Evolutionary conservation across 2,329 filamentous ascomycete species (phyloP), one percentile per base, ranked within the genome.

Genomic region (Hypoxylon rubiginosum): DNA sequence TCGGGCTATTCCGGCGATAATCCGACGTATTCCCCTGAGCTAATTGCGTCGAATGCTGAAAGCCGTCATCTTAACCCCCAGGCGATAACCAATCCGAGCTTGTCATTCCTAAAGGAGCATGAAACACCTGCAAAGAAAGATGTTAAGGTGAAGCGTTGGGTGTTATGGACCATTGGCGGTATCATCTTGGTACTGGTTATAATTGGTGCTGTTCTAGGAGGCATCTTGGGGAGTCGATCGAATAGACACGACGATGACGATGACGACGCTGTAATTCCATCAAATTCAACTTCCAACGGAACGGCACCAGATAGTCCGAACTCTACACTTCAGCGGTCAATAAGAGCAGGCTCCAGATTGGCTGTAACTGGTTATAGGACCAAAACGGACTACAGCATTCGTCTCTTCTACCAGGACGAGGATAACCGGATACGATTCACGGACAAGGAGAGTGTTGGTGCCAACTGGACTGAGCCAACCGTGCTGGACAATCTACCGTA

Each of bases 401-500:
- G 71, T 21, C 59, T 73, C 28, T 73, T 73, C 62, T 73, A 66
- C 21, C 72, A 73, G 30, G 71, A 67, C 8, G 28, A 55, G 10
- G 62, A 72, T 30, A 34, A 69, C n/a, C 59, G 64, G 15, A 24
- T 74, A 36, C 68, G 70, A 34, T 74, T 72, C 19, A 46, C 60
- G 21, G 65, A 70, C 34, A 73, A 70, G 56, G 69, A 68, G 34
- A 70, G 51, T 19, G 24, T 43, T 4, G 41, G 45, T 32, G 46
- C 50, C 10, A 68, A 67, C 21, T 74, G 72, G 71, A 69, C 69
- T 10, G 50, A 66, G 9, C 58, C 68, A 17, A 68, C 62, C 1
- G 46, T 64, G 9, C 46, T 74, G 24, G 70, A 73, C 19, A 69
- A 43, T 3, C 63, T 74, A 10, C 59, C 60, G 5, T 70, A 69